A percentile compares a stretch with the other conserved stretches of the same genome.
These are phyloP conservation scores for Parascedosporium putredinis DNA, from an alignment of 2,329 filamentous ascomycete species.

Conservation along the genomic window DNA sequence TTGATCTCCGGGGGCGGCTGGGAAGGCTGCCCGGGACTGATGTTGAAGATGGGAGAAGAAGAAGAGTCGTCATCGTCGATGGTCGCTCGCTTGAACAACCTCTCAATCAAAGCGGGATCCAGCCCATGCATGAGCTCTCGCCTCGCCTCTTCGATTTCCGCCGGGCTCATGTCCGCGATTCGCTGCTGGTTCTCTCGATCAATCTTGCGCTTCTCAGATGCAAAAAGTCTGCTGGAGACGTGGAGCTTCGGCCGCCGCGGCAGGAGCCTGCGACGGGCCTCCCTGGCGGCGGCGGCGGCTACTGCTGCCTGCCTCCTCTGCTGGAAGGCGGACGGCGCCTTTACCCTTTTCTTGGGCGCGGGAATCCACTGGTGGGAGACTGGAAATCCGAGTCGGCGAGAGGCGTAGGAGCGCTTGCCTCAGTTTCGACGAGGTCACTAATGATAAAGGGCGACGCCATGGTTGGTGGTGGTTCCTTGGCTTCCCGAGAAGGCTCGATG, in stretches of 20 bases:
- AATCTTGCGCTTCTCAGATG: conserved; percentile 46
- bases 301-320: conserved; percentile 41
- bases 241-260: conserved; percentile 10
- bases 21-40: conserved; percentile 8
- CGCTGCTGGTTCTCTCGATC: conserved; percentile 70
- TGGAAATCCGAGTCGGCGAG: conserved; percentile 52
- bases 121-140: conserved; percentile 71
- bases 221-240: conserved; percentile 12
- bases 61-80: conserved; percentile 59
- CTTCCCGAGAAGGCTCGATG: no score
- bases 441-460: conserved; percentile 3
- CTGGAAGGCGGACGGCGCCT: conserved; percentile 72
- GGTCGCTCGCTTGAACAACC: conserved; percentile 64
- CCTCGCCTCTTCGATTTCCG: conserved; percentile 72
- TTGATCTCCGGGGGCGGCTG: conserved; percentile 18
- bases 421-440: conserved; percentile 6
- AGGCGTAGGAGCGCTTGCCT: conserved; percentile 34
- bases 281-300: conserved; percentile 16
- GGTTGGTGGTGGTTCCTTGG: background rate
- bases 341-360: conserved; percentile 68
- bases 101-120: conserved; percentile 65
- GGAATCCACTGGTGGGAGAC: conserved; percentile 58
- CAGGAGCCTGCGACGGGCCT: conserved; percentile 1
- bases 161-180: conserved; percentile 66
- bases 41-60: conserved; percentile 34